Percentiles rank a stretch among this genome's conserved stretches.
Conservation (phyloP, 108 stramenopile genomes). For the Skeletonema menzelii region DNA sequence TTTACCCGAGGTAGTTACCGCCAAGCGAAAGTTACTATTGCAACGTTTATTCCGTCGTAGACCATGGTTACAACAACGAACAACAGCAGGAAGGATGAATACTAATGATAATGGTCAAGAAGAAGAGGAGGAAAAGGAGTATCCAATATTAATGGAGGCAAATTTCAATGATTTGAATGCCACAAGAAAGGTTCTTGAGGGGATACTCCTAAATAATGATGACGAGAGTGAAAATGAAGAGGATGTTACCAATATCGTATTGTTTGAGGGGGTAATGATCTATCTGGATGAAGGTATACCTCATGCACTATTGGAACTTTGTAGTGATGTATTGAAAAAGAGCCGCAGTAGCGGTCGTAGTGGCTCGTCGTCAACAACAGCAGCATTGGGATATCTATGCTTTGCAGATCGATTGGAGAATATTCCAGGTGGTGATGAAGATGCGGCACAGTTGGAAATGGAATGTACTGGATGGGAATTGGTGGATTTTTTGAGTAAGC, state of each 20-base stretch:
- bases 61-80: constrained; percentile 35
- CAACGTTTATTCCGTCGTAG: constrained; percentile 52
- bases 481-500: constrained; percentile 58
- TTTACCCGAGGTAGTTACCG: constrained; percentile 58
- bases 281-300: constrained; percentile 72
- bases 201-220: constrained; percentile 13
- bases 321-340: constrained; percentile 39
- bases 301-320: constrained; percentile 42
- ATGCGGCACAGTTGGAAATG: constrained; percentile 39
- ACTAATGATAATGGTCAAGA: not conserved
- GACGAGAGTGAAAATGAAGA: too few relatives aligned
- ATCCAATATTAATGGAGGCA: constrained; percentile 45
- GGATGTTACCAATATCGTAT: constrained; percentile 53
- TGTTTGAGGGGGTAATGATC: constrained; percentile 83
- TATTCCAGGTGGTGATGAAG: constrained; percentile 59
- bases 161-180: constrained; percentile 67
- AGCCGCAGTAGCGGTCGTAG: not conserved
- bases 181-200: constrained; percentile 36
- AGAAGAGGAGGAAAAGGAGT: not conserved
- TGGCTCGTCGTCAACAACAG: not conserved
- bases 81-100: not conserved
- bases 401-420: constrained; percentile 78
- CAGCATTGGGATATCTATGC: constrained; percentile 37
- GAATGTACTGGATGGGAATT: constrained; percentile 62
- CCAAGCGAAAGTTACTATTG: constrained; percentile 57